phyloP scores from a whole-genome alignment of 2,329 filamentous ascomycete species.

The Metarhizium robertsii region DNA sequence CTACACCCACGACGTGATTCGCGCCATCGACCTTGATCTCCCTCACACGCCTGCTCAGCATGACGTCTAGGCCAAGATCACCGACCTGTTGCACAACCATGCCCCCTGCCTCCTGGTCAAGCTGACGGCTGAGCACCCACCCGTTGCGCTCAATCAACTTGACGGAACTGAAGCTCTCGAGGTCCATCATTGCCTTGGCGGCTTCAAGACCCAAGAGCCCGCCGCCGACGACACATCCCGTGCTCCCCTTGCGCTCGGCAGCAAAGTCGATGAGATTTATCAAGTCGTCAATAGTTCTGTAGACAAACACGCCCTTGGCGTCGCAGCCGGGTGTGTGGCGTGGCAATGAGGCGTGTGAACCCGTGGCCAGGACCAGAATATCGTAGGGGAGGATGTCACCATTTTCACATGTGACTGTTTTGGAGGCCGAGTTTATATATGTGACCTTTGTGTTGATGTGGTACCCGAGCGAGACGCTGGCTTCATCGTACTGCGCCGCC shows the following conservation, averaged over 20 bases:
- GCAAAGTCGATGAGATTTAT: constrained; percentile 68
- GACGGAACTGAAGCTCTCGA: constrained; percentile 64
- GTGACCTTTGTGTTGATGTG: constrained; percentile 66
- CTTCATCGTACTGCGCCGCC: constrained; percentile 51
- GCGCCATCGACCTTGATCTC: constrained; percentile 58
- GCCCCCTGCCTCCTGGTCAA: constrained; percentile 70
- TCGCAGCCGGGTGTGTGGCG: constrained; percentile 65
- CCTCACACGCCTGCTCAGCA: constrained; percentile 67
- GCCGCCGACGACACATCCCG: constrained; percentile 72
- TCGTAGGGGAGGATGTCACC: constrained; percentile 67
- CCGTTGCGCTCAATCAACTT: constrained; percentile 72
- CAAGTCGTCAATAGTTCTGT: constrained; percentile 76
- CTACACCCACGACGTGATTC: constrained; percentile 62
- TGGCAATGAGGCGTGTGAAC: constrained; percentile 72
- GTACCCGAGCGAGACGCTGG: constrained; percentile 60
- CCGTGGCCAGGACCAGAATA: constrained; percentile 73
- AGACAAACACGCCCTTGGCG: constrained; percentile 79
- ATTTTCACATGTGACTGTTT: constrained; percentile 61
- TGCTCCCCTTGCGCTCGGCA: constrained; percentile 53
- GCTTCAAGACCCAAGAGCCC: constrained; percentile 81
- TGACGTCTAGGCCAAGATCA: constrained; percentile 68
- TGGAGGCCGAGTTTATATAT: constrained; percentile 51
- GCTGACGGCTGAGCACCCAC: constrained; percentile 75
- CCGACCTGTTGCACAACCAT: constrained; percentile 78
- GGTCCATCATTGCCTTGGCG: constrained; percentile 84